A percentile compares a stretch with the other conserved stretches of the same genome.
These are phyloP conservation scores for Teunomyces funiuensis DNA, from an alignment of 805 yeast species.

Conservation along the genomic window DNA sequence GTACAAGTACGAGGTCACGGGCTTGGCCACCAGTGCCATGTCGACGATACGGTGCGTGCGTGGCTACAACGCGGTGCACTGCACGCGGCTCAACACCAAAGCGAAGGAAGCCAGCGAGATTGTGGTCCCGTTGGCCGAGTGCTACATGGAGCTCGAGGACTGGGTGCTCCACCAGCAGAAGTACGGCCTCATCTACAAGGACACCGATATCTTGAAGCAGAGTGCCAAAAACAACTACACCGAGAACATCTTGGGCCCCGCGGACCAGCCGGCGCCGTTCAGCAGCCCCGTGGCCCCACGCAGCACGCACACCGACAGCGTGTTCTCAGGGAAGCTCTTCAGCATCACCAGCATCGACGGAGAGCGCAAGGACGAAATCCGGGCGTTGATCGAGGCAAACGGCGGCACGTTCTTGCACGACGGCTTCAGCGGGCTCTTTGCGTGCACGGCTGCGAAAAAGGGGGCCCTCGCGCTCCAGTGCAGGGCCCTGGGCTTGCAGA, in stretches of 20 bases:
- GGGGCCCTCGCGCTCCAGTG: constrained; percentile 12
- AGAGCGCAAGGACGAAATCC: constrained; percentile 30
- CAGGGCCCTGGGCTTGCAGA: constrained; percentile 10
- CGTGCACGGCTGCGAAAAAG: constrained; percentile 11
- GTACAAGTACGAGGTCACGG: constrained; percentile 44
- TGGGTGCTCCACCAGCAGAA: constrained; percentile 40
- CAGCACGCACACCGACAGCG: not conserved
- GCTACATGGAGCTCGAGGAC: constrained; percentile 40
- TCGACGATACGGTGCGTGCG: constrained; percentile 51
- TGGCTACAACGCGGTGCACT: constrained; percentile 55
- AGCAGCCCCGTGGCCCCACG: constrained; percentile 1
- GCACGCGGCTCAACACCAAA: constrained; percentile 22
- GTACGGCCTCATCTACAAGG: constrained; percentile 21
- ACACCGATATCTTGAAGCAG: constrained; percentile 20
- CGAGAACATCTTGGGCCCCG: not conserved
- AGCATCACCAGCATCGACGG: constrained; percentile 39
- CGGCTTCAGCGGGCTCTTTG: constrained; percentile 32
- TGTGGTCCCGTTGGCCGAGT: constrained; percentile 27
- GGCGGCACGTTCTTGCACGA: constrained; percentile 44
- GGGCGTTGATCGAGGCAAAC: constrained; percentile 33
- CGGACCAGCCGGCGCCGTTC: not conserved
- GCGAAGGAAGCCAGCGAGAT: constrained; percentile 12
- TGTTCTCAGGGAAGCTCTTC: constrained; percentile 28
- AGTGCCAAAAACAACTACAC: constrained; percentile 8
- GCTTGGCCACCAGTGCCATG: constrained; percentile 29